Base-by-base conservation (phyloP, 2,329 filamentous ascomycete genomes). In the Neocucurbitaria cava region DNA sequence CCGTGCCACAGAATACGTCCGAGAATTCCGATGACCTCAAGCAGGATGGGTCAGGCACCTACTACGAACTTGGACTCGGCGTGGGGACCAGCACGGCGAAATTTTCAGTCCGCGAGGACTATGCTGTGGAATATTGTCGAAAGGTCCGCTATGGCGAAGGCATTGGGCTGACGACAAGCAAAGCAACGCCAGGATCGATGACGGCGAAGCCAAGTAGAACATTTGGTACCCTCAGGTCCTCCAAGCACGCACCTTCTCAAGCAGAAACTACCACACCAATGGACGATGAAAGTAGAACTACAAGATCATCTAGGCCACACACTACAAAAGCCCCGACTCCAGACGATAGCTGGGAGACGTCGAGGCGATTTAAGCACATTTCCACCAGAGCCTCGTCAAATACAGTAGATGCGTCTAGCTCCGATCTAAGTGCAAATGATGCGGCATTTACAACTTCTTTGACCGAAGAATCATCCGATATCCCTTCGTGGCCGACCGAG, bases 51-150 rank as follows among this genome's bases (percentile, higher is more conserved):
- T 35, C 31, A 17, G 31, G 31, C 13, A n/a, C 8, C 31, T 35
- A 35, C 31, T 40, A 33, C 3, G 36, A 43, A 8, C 42, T 58
- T 0, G 26, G 40, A 1, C 5, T 58, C 1, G 21, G 21, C 21
- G 13, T 58, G 11, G 31, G 41, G 2, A 11, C 38, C 15, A 20
- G 23, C 5, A 50, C 13, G 9, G 31, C 46, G 8, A 24, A 11
- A 3, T 17, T 50, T 24, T 38, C 46, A 3, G 20, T 57, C 7
- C 54, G 35, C 7, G 31, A 39, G 33, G 38, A 46, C 8, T 17
- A 8, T n/a, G 54, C 45, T 18, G 21, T 26, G 10, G 11, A 33
- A 8, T 50, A 54, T 10, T 57, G 50, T 9, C 38, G 26, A 8
- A 26, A 24, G 1, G 36, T 46, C n/a, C 35, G 17, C 17, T 15